Percentiles rank a stretch among this genome's conserved stretches.
These are phyloP conservation scores for Gynandropsis gynandra DNA, from an alignment of 345 rosid genomes.

Conservation along the genomic window DNA sequence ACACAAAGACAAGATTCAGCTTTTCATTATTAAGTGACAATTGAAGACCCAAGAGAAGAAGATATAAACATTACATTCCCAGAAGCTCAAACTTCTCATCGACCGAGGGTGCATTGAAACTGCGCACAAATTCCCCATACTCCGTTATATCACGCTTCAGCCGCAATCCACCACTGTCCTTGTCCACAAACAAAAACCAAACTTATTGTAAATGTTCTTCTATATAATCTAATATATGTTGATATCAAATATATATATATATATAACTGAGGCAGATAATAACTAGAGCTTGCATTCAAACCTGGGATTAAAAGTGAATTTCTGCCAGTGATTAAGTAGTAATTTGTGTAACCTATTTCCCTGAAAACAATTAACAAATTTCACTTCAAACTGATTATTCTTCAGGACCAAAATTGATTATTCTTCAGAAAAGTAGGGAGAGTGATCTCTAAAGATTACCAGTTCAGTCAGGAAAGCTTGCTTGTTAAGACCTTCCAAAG, in stretches of 20 bases:
- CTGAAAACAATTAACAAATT: slow-evolving; percentile 31
- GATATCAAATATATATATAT: too few species aligned
- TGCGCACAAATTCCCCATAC: slow-evolving; percentile 79
- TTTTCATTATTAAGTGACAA: neutral
- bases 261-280: too few species aligned
- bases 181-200: slow-evolving; percentile 9
- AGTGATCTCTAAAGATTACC: slow-evolving; percentile 39
- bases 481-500: slow-evolving; percentile 93
- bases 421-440: slow-evolving; percentile 1
- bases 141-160: slow-evolving; percentile 93
- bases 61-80: slow-evolving; percentile 64
- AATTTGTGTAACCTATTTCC: slow-evolving; percentile 82
- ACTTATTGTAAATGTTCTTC: too few species aligned
- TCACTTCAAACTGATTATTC: slow-evolving; percentile 3
- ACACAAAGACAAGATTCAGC: slow-evolving; percentile 13
- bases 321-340: slow-evolving; percentile 91
- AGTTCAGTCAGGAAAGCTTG: slow-evolving; percentile 94
- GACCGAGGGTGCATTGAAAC: slow-evolving; percentile 81
- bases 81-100: slow-evolving; percentile 93
- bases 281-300: slow-evolving; percentile 31
- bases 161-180: slow-evolving; percentile 85
- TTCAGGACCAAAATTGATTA: neutral
- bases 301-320: slow-evolving; percentile 97
- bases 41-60: neutral
- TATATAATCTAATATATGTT: too few species aligned